These are phyloP conservation scores for Beauveria asiatica DNA, from an alignment of 2,329 filamentous ascomycete genomes.

Conservation along the genomic window DNA sequence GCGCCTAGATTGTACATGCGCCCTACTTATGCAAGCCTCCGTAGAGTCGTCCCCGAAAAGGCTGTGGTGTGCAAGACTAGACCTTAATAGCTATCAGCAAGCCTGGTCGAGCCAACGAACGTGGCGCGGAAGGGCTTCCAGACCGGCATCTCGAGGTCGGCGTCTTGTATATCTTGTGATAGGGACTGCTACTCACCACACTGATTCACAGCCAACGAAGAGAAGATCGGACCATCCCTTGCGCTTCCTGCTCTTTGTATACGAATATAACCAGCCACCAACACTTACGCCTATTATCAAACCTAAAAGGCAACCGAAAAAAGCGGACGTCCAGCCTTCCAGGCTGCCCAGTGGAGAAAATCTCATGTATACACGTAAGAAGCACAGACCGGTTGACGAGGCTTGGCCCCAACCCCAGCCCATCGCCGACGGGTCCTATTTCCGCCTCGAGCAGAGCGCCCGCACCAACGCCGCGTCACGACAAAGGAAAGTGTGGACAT, in stretches of 20 bases:
- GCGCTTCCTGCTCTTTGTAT: neutral
- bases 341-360: neutral
- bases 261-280: neutral
- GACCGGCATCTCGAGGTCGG: no score
- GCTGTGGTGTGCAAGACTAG: neutral
- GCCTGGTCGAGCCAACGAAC: neutral
- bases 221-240: neutral
- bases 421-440: slow-evolving; percentile 1
- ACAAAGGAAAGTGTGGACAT: neutral
- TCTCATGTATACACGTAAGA: neutral
- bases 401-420: slow-evolving; percentile 2
- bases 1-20: neutral
- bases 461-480: neutral
- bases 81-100: neutral
- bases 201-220: neutral
- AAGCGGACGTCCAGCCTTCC: no score
- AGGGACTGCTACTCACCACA: neutral
- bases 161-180: no score
- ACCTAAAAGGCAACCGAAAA: neutral
- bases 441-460: slow-evolving; percentile 3
- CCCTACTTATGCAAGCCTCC: neutral
- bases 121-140: neutral
- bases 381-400: neutral
- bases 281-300: neutral
- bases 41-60: neutral